These are phyloP conservation scores for Musa schizocarpa DNA, from an alignment of 176 grass and related monocot genomes.

Conservation along the genomic window DNA sequence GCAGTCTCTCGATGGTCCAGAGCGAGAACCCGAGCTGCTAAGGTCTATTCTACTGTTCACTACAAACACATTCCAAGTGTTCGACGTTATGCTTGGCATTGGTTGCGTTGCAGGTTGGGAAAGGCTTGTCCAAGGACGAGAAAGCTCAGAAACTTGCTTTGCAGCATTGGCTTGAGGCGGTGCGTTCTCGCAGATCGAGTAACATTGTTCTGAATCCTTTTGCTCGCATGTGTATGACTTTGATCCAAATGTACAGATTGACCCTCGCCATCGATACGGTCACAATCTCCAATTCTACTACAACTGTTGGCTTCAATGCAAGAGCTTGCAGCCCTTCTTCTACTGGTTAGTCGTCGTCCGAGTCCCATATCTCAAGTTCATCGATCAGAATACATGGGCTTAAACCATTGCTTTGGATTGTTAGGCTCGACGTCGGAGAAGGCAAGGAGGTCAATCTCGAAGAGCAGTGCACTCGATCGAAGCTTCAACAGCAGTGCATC, in stretches of 20 bases:
- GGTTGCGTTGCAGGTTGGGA: constrained; percentile 53
- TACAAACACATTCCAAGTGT: constrained; percentile 4
- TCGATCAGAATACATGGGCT: no score
- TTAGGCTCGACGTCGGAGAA: constrained; percentile 63
- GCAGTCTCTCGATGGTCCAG: constrained; percentile 72
- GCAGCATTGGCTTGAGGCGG: constrained; percentile 95
- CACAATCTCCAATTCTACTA: constrained; percentile 95
- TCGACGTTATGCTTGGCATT: neutral
- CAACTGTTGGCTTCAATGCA: constrained; percentile 57
- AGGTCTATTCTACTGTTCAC: constrained; percentile 32
- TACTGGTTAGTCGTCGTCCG: constrained; percentile 43
- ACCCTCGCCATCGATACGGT: constrained; percentile 81
- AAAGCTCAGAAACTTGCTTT: constrained; percentile 84
- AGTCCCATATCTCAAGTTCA: no score
- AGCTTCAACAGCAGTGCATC: constrained; percentile 24
- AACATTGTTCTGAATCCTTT: neutral
- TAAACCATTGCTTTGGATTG: neutral
- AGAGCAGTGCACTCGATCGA: constrained; percentile 19
- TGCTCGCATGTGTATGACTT: neutral
- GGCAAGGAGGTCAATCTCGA: constrained; percentile 58
- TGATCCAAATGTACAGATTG: constrained; percentile 43
- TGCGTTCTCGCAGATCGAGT: constrained; percentile 21
- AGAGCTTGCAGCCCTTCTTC: constrained; percentile 87
- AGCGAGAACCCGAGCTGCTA: constrained; percentile 60
- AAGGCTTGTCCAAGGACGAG: constrained; percentile 77